Base-by-base conservation (phyloP, 345 rosid species). In the Citrus sp. region DNA sequence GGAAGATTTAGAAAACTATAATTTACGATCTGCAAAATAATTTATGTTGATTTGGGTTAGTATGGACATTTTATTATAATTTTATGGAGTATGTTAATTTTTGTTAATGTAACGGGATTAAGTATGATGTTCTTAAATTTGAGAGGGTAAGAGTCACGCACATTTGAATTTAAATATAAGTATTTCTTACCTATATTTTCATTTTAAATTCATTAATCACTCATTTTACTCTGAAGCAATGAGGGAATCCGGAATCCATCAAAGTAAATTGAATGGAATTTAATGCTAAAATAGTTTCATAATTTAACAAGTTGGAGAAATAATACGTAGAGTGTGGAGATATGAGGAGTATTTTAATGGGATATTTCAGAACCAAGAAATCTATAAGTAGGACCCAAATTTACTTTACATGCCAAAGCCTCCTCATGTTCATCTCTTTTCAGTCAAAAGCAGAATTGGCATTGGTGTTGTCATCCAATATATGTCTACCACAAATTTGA, bases 381-480 rank as follows among this genome's bases (percentile, higher is more conserved):
- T 79, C 83, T 42, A 9, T 19, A 34, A 42, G 65, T 62, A 63
- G 84, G 77, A 32, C 75, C 80, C 66, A 67, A 35, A 25, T 55
- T 70, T 34, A 30, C 68, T 46, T 70, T 27, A 25, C 64, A 35
- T 35, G 28, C 68, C 55, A 71, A 38, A 51, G 76, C 78, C 55
- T 63, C 40, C 28, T 46, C 51, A 0, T 35, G 51, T 59, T 71
- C 25, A 67, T 22, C 70, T 70, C 77, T 78, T 75, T 35, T 76
- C 76, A 73, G 82, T 86, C 85, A 76, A 79, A 86, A 80, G 80
- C 49, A 70, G 71, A 30, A 69, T 40, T 38, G 68, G 46, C 46
- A 73, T 35, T 59, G 80, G 35, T 54, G 22, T 67, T 74, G 38
- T 65, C n/a, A 38, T 74, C 49, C 67, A 63, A 75, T 9, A 2